A percentile compares a stretch with the other conserved stretches of the same genome.
phyloP scores from a whole-genome alignment of 371 early-diverging fungal genomes.

The Saksenaea oblongispora region DNA sequence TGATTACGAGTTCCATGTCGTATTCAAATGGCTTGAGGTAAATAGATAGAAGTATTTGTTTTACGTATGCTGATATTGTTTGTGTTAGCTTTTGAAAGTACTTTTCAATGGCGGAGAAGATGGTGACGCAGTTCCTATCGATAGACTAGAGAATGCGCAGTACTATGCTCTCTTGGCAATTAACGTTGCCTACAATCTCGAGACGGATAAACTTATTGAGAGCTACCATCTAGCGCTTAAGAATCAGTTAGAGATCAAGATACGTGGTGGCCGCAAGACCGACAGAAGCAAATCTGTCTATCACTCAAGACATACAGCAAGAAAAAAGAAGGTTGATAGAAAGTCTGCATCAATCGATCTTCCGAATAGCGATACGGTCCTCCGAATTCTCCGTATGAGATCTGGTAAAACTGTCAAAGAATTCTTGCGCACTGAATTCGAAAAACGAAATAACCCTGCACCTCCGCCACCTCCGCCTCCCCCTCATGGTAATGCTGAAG shows the following conservation, averaged over 20 bases:
- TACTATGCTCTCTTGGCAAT: slow-evolving; percentile 63
- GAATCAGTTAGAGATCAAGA: slow-evolving; percentile 24
- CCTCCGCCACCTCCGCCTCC: background rate
- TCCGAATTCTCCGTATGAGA: slow-evolving; percentile 43
- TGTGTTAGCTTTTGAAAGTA: slow-evolving; percentile 65
- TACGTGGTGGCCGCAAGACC: slow-evolving; percentile 18
- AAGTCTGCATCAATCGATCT: slow-evolving; percentile 13
- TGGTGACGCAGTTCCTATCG: slow-evolving; percentile 69
- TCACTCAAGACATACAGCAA: slow-evolving; percentile 24
- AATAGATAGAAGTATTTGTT: background rate
- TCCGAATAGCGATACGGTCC: slow-evolving; percentile 41
- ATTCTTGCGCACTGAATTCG: slow-evolving; percentile 27
- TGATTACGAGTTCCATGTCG: slow-evolving; percentile 61
- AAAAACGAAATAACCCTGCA: slow-evolving; percentile 16
- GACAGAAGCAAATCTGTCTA: slow-evolving; percentile 24
- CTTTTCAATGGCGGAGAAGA: slow-evolving; percentile 84
- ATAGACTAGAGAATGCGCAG: slow-evolving; percentile 65
- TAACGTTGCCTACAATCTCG: slow-evolving; percentile 52
- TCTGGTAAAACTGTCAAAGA: slow-evolving; percentile 29
- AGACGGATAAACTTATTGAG: slow-evolving; percentile 52
- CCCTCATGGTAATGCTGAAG: background rate
- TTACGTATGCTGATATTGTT: background rate
- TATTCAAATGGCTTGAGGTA: slow-evolving; percentile 65
- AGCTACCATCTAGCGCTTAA: slow-evolving; percentile 42
- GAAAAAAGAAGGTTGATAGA: slow-evolving; percentile 9